Base-by-base conservation (phyloP, 1,139 yeast genomes). In the Starmera stellimalicola region DNA sequence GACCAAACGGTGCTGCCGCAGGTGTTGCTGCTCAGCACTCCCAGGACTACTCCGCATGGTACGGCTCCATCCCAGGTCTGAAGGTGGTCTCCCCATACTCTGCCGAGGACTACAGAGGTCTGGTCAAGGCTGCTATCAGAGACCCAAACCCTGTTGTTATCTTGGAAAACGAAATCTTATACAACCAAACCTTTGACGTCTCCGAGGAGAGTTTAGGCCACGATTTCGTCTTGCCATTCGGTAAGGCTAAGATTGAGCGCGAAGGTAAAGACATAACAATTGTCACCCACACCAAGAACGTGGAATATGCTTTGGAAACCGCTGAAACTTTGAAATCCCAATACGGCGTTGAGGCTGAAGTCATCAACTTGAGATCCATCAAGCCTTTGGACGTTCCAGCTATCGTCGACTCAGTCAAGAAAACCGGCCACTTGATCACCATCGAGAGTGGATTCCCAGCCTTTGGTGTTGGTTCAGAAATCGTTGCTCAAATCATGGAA, bases 1-100 rank as follows among this genome's bases (percentile, higher is more conserved):
- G 98, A 54, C 97, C 98, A 43, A 93, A 93, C 63, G 99, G 98
- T 64, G 95, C 98, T 33, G 96, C 98, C 50, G 96, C 96, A 32
- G 97, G 98, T 73, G 98, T 91, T 51, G 99, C 77, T 51, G 99
- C 99, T 39, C 99, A 91, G 65, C 99, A 91, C 68, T 91, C 98
- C 28, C 99, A 91, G 68, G 94, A 87, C 65, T 91, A 77, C 62
- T 74, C 96, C 38, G 87, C 95, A 35, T 91, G 98, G 98, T 91
- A 93, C 66, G 97, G 96, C 48, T 70, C 94, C 37, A 87, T 93
- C 50, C 99, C 99, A 39, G 99, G 98, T 60, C 73, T 91, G 59
- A 91, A 93, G 71, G 99, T 91, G 32, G 65, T 91, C 33, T 84
- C 95, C 36, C 99, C 98, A 37, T 91, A 79, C 68, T 78, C 94